Evolutionary conservation across 768 basidiomycete genomes (phyloP).

Genomic region (Exsudoporus frostii): DNA sequence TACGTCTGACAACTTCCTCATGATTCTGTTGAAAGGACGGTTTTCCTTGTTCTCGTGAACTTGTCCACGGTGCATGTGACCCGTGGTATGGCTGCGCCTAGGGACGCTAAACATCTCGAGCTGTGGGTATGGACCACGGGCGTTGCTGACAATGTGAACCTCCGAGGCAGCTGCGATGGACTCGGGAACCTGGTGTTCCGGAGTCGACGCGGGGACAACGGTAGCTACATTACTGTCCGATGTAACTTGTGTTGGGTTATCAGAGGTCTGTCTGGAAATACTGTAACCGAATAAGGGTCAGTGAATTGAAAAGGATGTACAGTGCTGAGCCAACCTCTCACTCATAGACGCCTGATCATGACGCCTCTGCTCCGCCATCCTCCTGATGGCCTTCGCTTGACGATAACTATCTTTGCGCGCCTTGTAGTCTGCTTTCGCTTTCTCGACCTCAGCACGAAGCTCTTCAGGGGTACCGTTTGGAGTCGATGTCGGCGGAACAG

Average conservation of each 20-base stretch:
- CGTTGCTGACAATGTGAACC: conserved; percentile 58
- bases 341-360: conserved; percentile 16
- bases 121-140: conserved; percentile 56
- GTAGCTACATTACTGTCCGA: background rate
- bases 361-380: conserved; percentile 34
- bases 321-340: conserved; percentile 25
- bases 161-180: conserved; percentile 17
- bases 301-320: background rate
- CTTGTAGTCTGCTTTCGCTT: conserved; percentile 65
- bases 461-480: conserved; percentile 18
- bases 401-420: conserved; percentile 69
- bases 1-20: conserved; percentile 62
- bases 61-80: conserved; percentile 23
- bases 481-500: background rate
- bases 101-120: conserved; percentile 64
- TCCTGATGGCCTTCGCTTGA: conserved; percentile 50
- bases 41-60: conserved; percentile 25
- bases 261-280: conserved; percentile 26
- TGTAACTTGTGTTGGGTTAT: conserved; percentile 13
- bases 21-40: conserved; percentile 50
- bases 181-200: conserved; percentile 15
- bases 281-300: conserved; percentile 12
- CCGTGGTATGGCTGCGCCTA: conserved; percentile 35
- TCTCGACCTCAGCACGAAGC: conserved; percentile 48
- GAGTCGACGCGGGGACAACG: conserved; percentile 1